Base-by-base conservation (phyloP, 164 flowering plant genomes). In the Hamamelis virginiana region DNA sequence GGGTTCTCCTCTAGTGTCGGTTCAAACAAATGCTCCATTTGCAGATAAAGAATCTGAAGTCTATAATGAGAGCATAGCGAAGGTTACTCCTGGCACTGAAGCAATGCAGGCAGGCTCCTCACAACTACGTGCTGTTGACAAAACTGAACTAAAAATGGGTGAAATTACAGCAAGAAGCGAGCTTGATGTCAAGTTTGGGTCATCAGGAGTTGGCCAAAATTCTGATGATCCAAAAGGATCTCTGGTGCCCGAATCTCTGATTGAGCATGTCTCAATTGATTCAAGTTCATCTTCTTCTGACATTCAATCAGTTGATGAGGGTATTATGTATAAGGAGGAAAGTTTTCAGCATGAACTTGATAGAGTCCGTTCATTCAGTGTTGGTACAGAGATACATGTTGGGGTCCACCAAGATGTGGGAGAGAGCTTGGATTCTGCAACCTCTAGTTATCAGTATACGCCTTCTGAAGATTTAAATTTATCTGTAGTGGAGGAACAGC, bases 251-350 rank as follows among this genome's bases (percentile, higher is more conserved):
- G 74, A 64, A 47, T 53, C 74, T 45, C 56, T 66, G 44, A 47
- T 62, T 60, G 75, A 70, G 33, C 48, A 69, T 38, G 72, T 21
- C 68, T 59, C 71, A 26, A 14, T 22, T n/a, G 51, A 65, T 64
- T 72, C 72, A 2, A 57, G 51, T 58, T 75, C 69, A 43, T 75
- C 75, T 22, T 64, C 72, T 33, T 74, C 69, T 18, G 76, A 72
- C 5, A 59, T 10, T 67, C 79, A 56, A 48, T 72, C 71, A 45
- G 76, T n/a, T n/a, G 80, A 77, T 59, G 70, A 74, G 43, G 64
- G n/a, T 14, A 11, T 45, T 56, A 19, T 43, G 59, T 48, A 66
- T 41, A 62, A 71, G 68, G 77, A 76, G 12, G 65, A 27, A 62
- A 45, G 23, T 53, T 23, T 43, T 64, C 68, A 65, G 46, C 44